phyloP scores from a whole-genome alignment of 164 flowering plant genomes.

The Stephania yunnanensis region DNA sequence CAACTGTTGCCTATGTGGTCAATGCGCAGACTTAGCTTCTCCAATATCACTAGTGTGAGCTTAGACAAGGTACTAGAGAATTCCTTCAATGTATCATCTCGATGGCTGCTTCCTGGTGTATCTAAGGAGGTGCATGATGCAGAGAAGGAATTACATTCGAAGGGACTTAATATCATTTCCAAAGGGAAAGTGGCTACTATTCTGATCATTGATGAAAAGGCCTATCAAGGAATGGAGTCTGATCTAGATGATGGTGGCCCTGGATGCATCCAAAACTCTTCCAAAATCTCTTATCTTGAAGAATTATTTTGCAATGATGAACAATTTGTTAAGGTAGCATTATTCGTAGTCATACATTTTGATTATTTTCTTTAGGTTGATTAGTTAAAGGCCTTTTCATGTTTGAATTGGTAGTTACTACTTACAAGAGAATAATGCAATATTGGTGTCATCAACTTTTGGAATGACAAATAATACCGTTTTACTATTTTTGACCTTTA shows the following conservation, averaged over 20 bases:
- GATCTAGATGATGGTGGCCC: constrained; percentile 13
- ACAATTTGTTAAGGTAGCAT: constrained; percentile 35
- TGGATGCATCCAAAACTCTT: constrained; percentile 20
- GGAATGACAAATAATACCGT: too few species aligned
- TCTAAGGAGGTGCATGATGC: constrained; percentile 22
- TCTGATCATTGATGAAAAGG: constrained; percentile 33
- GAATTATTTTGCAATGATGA: constrained; percentile 33
- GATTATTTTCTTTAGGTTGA: neutral
- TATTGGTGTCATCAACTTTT: too few species aligned
- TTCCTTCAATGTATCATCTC: constrained; percentile 33
- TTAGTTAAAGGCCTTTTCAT: neutral
- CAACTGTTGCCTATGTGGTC: constrained; percentile 3
- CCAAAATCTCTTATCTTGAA: constrained; percentile 26
- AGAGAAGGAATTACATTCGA: constrained; percentile 22
- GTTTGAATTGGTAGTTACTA: too few species aligned
- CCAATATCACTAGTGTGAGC: constrained; percentile 29
- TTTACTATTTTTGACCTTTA: too few species aligned
- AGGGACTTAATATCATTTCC: constrained; percentile 39
- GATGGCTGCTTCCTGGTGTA: constrained; percentile 17
- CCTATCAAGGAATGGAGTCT: constrained; percentile 7
- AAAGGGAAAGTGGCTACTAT: constrained; percentile 63
- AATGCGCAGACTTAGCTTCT: constrained; percentile 23
- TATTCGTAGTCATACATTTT: constrained; percentile 5
- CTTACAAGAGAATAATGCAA: too few species aligned
- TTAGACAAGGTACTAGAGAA: constrained; percentile 21